These are phyloP conservation scores for Leccinum aurantiacum DNA, from an alignment of 768 basidiomycete genomes.

Conservation along the genomic window DNA sequence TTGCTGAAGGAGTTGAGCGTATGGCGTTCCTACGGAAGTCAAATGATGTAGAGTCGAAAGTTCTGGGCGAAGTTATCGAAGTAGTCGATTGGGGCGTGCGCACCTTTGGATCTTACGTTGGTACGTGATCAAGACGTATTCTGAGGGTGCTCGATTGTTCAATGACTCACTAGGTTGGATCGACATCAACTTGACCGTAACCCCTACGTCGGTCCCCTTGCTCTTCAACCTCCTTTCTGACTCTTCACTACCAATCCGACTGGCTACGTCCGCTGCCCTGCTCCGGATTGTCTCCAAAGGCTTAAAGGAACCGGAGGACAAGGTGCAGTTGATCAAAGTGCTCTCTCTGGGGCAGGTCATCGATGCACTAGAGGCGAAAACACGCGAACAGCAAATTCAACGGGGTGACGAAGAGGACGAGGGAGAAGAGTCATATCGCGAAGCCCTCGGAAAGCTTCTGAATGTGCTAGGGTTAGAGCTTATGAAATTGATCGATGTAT, in stretches of 20 bases:
- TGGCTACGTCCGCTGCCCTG: slow-evolving; percentile 79
- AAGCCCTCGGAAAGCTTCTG: slow-evolving; percentile 81
- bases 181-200: slow-evolving; percentile 95
- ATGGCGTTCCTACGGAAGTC: slow-evolving; percentile 54
- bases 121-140: slow-evolving; percentile 49
- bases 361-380: slow-evolving; percentile 75
- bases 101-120: slow-evolving; percentile 91
- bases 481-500: slow-evolving; percentile 79
- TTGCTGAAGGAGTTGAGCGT: slow-evolving; percentile 66
- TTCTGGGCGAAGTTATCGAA: slow-evolving; percentile 63
- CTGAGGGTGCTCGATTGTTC: neutral
- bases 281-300: slow-evolving; percentile 89
- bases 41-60: slow-evolving; percentile 42
- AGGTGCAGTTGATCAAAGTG: slow-evolving; percentile 86
- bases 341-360: slow-evolving; percentile 83
- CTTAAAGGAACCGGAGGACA: slow-evolving; percentile 86
- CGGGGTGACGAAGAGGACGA: slow-evolving; percentile 77
- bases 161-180: slow-evolving; percentile 77
- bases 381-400: slow-evolving; percentile 61
- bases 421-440: slow-evolving; percentile 86
- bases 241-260: slow-evolving; percentile 71
- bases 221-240: slow-evolving; percentile 83
- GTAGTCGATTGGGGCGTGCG: slow-evolving; percentile 90
- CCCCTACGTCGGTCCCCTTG: slow-evolving; percentile 81
- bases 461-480: slow-evolving; percentile 82